Evolutionary conservation across 169 alveolate species (phyloP).

Genomic region (Plasmodium falciparum): DNA sequence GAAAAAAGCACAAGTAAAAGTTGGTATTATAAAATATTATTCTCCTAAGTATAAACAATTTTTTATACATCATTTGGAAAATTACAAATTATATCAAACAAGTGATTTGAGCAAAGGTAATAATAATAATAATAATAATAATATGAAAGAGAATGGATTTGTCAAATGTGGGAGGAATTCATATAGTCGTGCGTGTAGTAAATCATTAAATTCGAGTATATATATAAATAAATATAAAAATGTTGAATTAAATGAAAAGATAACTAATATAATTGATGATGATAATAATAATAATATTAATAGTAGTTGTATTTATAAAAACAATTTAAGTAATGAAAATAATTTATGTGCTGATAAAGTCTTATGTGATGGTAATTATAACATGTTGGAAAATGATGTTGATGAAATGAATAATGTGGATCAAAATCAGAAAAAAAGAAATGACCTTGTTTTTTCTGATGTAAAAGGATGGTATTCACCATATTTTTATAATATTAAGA

Average conservation of each 20-base stretch:
- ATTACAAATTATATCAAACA: constrained; percentile 10
- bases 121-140: constrained; percentile 9
- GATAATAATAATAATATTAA: background rate
- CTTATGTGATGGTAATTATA: background rate
- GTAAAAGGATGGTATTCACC: constrained; percentile 75
- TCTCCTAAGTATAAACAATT: constrained; percentile 74
- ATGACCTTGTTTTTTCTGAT: constrained; percentile 53
- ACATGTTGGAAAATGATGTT: constrained; percentile 9
- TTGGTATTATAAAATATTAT: constrained; percentile 72
- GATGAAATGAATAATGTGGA: constrained; percentile 13
- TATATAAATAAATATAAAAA: background rate
- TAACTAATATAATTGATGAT: no score
- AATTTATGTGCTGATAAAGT: background rate
- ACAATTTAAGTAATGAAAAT: background rate
- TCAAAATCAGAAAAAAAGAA: constrained; percentile 35
- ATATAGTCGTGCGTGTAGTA: no score
- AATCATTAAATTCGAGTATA: background rate
- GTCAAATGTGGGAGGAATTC: background rate
- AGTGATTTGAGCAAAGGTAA: constrained; percentile 29
- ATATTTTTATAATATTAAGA: constrained; percentile 65
- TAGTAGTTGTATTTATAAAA: background rate
- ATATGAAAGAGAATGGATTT: constrained; percentile 1
- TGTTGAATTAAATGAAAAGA: background rate
- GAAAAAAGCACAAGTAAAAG: constrained; percentile 46
- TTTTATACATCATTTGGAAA: constrained; percentile 69